Conservation (phyloP, 2,329 filamentous ascomycete species). For the Emmonsiellopsis sp. region DNA sequence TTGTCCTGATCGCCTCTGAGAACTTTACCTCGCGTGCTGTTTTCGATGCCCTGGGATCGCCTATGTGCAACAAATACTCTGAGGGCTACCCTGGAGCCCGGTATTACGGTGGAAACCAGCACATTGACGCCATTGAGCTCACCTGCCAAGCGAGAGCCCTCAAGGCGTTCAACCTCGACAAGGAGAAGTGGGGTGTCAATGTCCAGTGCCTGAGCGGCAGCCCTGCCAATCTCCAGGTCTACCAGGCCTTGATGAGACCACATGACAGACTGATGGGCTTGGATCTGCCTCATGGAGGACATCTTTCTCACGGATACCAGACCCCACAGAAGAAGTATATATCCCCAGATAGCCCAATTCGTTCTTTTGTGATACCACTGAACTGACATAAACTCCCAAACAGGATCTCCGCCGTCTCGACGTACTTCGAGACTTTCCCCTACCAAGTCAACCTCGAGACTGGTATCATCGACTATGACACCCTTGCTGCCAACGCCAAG, state of each 20-base stretch:
- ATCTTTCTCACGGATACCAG: slow-evolving; percentile 95
- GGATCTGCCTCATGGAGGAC: slow-evolving; percentile 90
- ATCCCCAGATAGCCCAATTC: not conserved
- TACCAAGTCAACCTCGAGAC: slow-evolving; percentile 87
- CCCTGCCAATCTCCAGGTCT: slow-evolving; percentile 95
- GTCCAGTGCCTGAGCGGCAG: slow-evolving; percentile 89
- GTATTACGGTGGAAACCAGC: slow-evolving; percentile 99
- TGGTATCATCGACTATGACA: slow-evolving; percentile 89
- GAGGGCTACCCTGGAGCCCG: slow-evolving; percentile 96
- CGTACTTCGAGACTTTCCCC: slow-evolving; percentile 96
- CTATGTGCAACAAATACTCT: slow-evolving; percentile 99
- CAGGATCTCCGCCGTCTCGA: slow-evolving; percentile 92
- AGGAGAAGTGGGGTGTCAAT: slow-evolving; percentile 94
- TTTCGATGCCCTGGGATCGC: slow-evolving; percentile 89
- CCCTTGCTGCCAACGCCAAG: slow-evolving; percentile 74
- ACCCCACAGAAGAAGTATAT: slow-evolving; percentile 75
- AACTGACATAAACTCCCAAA: slow-evolving; percentile 2
- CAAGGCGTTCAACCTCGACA: slow-evolving; percentile 76
- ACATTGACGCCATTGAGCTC: slow-evolving; percentile 92
- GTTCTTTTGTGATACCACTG: not conserved
- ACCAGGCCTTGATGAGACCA: slow-evolving; percentile 85
- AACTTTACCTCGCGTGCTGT: slow-evolving; percentile 98
- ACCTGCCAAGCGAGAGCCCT: slow-evolving; percentile 93
- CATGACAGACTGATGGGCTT: slow-evolving; percentile 96
- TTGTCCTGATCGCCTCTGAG: slow-evolving; percentile 97